A percentile compares a stretch with the other conserved stretches of the same genome.
Evolutionary conservation across 176 grass and related monocot species (phyloP).

Genomic region (Leersia perrieri): DNA sequence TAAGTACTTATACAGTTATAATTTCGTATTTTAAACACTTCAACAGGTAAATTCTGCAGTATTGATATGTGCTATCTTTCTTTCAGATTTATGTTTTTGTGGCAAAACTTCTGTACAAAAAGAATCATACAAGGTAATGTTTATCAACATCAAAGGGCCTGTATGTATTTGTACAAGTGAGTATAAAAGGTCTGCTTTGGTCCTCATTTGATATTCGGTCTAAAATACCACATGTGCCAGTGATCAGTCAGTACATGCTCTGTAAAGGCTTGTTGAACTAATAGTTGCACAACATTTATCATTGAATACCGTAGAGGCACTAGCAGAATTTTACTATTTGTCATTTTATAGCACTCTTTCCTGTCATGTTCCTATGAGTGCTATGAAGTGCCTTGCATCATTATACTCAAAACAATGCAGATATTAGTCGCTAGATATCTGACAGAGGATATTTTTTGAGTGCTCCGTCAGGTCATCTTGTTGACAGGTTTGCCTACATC

Average conservation of each 20-base stretch:
- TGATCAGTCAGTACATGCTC: background rate
- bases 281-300: background rate
- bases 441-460: slow-evolving; percentile 24
- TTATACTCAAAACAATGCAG: slow-evolving; percentile 3
- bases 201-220: background rate
- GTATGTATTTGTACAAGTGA: slow-evolving; percentile 1
- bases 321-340: background rate
- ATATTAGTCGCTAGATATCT: slow-evolving; percentile 24
- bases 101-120: background rate
- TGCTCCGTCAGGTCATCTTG: slow-evolving; percentile 37
- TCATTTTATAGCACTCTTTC: slow-evolving; percentile 4
- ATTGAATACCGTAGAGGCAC: background rate
- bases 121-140: background rate
- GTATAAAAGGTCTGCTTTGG: background rate
- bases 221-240: background rate
- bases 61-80: background rate
- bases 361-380: slow-evolving; percentile 14
- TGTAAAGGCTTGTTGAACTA: background rate
- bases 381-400: slow-evolving; percentile 10
- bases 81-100: background rate
- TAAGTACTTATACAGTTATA: background rate
- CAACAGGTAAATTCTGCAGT: background rate
- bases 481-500: slow-evolving; percentile 36
- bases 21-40: background rate
- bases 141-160: background rate